Evolutionary conservation across 371 early-diverging fungal genomes (phyloP).

Genomic region (Zopfochytrium polystomum): DNA sequence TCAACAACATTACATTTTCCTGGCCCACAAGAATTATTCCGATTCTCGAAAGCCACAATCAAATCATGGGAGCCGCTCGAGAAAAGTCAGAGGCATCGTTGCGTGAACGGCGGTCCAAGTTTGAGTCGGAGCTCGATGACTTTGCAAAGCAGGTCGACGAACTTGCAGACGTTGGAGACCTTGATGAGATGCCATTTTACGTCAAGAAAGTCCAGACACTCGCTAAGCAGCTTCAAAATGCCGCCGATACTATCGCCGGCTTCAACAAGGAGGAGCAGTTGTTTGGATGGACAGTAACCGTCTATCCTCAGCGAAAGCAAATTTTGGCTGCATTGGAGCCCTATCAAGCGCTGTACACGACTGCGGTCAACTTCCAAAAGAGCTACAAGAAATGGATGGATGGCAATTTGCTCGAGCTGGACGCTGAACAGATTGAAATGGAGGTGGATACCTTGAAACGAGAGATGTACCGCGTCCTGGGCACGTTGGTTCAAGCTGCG

Average conservation of each 20-base stretch:
- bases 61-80: slow-evolving; percentile 47
- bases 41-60: slow-evolving; percentile 47
- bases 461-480: slow-evolving; percentile 52
- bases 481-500: slow-evolving; percentile 46
- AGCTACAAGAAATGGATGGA: slow-evolving; percentile 59
- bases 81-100: slow-evolving; percentile 47
- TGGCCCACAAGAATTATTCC: slow-evolving; percentile 54
- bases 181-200: slow-evolving; percentile 64
- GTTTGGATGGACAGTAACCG: slow-evolving; percentile 52
- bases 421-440: slow-evolving; percentile 52
- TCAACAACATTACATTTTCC: slow-evolving; percentile 55
- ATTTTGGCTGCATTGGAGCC: slow-evolving; percentile 54
- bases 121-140: slow-evolving; percentile 54
- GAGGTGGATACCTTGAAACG: slow-evolving; percentile 51
- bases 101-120: slow-evolving; percentile 46
- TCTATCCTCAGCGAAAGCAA: slow-evolving; percentile 55
- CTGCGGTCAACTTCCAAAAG: slow-evolving; percentile 57
- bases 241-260: slow-evolving; percentile 49
- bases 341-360: slow-evolving; percentile 54
- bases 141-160: slow-evolving; percentile 54
- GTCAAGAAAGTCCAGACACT: slow-evolving; percentile 57
- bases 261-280: slow-evolving; percentile 61
- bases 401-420: slow-evolving; percentile 54
- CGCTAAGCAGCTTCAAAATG: slow-evolving; percentile 50
- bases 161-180: slow-evolving; percentile 54